A percentile compares a stretch with the other conserved stretches of the same genome.
These are phyloP conservation scores for Candida glucosophila DNA, from an alignment of 1,139 yeast species.

Conservation along the genomic window DNA sequence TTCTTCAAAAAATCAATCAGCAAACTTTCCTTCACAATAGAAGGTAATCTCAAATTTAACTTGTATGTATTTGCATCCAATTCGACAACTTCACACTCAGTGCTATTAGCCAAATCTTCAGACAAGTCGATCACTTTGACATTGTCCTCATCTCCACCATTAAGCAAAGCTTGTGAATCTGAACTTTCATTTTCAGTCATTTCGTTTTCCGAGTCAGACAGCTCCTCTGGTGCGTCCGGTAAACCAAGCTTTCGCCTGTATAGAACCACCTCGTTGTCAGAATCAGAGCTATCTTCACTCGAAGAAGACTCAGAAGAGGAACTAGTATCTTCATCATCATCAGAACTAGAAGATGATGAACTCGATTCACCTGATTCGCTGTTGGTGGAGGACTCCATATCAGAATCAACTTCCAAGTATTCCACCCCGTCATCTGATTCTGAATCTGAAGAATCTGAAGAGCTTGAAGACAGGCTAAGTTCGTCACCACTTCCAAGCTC, in stretches of 20 bases:
- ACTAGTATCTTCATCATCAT: no score
- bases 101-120: constrained; percentile 35
- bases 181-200: constrained; percentile 34
- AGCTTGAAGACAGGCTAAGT: constrained; percentile 18
- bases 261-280: constrained; percentile 37
- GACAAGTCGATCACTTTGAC: constrained; percentile 33
- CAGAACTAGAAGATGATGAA: no score
- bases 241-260: constrained; percentile 35
- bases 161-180: constrained; percentile 2
- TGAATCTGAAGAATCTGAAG: constrained; percentile 19
- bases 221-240: constrained; percentile 27
- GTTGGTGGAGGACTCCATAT: no score
- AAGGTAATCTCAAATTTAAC: constrained; percentile 36
- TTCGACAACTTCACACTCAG: constrained; percentile 38
- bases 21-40: constrained; percentile 34
- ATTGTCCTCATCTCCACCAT: constrained; percentile 22
- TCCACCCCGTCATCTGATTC: no score
- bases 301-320: no score
- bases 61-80: constrained; percentile 33
- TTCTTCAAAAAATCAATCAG: constrained; percentile 33
- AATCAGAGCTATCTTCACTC: constrained; percentile 17
- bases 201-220: constrained; percentile 20
- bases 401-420: no score
- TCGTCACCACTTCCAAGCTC: constrained; percentile 27
- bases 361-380: no score